Evolutionary conservation across 768 basidiomycete species (phyloP).

Genomic region (Nevesoporus exiguus): DNA sequence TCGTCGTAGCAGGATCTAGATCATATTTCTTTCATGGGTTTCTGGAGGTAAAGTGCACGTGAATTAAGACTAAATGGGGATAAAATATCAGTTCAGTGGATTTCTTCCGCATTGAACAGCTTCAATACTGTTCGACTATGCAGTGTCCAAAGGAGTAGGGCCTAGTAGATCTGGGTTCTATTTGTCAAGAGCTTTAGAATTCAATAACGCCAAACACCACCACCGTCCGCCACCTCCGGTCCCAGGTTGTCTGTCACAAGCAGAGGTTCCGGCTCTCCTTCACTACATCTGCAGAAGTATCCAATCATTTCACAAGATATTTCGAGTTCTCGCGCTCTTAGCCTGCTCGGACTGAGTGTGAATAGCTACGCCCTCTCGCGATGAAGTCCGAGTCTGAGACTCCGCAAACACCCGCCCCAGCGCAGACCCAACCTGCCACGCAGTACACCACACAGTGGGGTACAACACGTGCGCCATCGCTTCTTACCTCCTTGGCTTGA

Average conservation of each 20-base stretch:
- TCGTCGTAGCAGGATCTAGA: no score
- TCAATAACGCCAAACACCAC: not conserved
- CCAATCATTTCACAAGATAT: not conserved
- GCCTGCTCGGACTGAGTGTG: not conserved
- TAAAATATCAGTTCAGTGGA: no score
- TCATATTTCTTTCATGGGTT: no score
- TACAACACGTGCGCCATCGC: constrained; percentile 32
- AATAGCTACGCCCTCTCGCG: not conserved
- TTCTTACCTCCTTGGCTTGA: not conserved
- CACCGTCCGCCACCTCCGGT: not conserved
- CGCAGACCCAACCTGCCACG: constrained; percentile 28
- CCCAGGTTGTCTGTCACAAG: no score
- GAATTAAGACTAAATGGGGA: no score
- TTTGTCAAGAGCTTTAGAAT: not conserved
- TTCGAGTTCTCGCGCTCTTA: not conserved
- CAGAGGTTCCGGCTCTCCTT: no score
- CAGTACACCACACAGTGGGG: constrained; percentile 40
- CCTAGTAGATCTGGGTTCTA: not conserved
- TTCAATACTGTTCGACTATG: no score
- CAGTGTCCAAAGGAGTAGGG: no score
- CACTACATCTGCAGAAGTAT: not conserved
- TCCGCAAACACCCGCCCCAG: constrained; percentile 32
- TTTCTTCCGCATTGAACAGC: no score
- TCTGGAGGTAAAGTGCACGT: no score
- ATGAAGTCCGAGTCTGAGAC: constrained; percentile 46